Conservation (phyloP, 2,329 filamentous ascomycete genomes). For the Cryphonectria radicalis region DNA sequence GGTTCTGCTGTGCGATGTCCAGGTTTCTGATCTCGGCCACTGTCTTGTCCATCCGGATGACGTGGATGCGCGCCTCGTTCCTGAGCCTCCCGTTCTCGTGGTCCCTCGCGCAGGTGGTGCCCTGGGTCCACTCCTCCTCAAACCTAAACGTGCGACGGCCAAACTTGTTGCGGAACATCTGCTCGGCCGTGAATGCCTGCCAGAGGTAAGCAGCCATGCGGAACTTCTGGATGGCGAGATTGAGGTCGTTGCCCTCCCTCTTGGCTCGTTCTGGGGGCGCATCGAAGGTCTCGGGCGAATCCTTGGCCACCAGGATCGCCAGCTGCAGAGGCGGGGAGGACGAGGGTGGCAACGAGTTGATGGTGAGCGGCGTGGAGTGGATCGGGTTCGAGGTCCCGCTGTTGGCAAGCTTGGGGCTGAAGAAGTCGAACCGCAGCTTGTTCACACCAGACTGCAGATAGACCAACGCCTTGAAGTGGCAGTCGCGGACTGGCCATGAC, state of each 20-base stretch:
- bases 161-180: slow-evolving; percentile 90
- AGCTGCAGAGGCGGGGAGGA: slow-evolving; percentile 85
- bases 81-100: slow-evolving; percentile 73
- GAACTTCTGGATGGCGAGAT: slow-evolving; percentile 85
- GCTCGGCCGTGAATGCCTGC: slow-evolving; percentile 96
- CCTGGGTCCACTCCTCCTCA: slow-evolving; percentile 92
- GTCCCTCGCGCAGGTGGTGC: slow-evolving; percentile 78
- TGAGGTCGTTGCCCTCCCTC: slow-evolving; percentile 80
- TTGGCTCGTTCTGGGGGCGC: slow-evolving; percentile 74
- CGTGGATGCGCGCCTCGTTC: slow-evolving; percentile 87
- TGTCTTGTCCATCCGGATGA: slow-evolving; percentile 83
- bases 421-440: slow-evolving; percentile 84
- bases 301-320: slow-evolving; percentile 83
- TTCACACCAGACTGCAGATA: slow-evolving; percentile 93
- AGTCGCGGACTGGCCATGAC: slow-evolving; percentile 85
- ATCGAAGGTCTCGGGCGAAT: slow-evolving; percentile 86
- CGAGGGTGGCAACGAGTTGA: slow-evolving; percentile 84
- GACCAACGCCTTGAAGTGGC: slow-evolving; percentile 88
- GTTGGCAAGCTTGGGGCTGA: slow-evolving; percentile 77
- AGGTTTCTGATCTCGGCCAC: slow-evolving; percentile 81
- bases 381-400: slow-evolving; percentile 68
- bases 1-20: slow-evolving; percentile 77
- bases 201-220: slow-evolving; percentile 94
- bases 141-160: slow-evolving; percentile 86
- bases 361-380: slow-evolving; percentile 78